Evolutionary conservation across 2,329 filamentous ascomycete species (phyloP).

Genomic region (Sporothrix pseudoabietina): DNA sequence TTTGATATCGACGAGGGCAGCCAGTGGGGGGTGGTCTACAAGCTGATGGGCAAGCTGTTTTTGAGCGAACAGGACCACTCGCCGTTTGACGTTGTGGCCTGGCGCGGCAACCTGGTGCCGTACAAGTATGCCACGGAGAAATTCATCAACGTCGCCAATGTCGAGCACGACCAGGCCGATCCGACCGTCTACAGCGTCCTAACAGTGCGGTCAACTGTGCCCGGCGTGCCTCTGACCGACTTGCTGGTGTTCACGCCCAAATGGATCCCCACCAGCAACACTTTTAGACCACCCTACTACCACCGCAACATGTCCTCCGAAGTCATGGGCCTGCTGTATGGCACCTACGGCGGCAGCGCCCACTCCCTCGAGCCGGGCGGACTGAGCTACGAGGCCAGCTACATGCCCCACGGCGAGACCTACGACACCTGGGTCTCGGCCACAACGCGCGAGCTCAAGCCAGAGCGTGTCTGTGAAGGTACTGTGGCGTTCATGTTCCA

Average conservation of each 20-base stretch:
- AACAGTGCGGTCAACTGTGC: conserved; percentile 52
- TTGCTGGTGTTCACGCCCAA: conserved; percentile 68
- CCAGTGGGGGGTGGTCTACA: conserved; percentile 55
- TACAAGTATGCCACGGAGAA: conserved; percentile 60
- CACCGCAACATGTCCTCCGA: conserved; percentile 62
- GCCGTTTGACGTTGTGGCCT: conserved; percentile 60
- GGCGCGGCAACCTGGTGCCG: conserved; percentile 58
- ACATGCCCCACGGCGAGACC: conserved; percentile 45
- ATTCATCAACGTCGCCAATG: conserved; percentile 54
- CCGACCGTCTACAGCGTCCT: conserved; percentile 67
- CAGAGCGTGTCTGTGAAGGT: conserved; percentile 24
- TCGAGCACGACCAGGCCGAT: conserved; percentile 61
- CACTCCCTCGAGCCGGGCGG: conserved; percentile 39
- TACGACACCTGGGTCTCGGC: conserved; percentile 41
- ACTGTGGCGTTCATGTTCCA: conserved; percentile 34
- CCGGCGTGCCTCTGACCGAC: conserved; percentile 51
- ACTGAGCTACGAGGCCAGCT: conserved; percentile 42
- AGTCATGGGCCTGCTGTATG: conserved; percentile 56
- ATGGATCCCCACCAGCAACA: conserved; percentile 64
- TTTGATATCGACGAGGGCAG: conserved; percentile 56
- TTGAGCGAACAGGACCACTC: conserved; percentile 63
- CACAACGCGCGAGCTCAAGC: conserved; percentile 32
- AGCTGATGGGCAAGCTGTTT: conserved; percentile 64
- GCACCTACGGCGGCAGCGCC: conserved; percentile 40
- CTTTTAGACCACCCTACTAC: conserved; percentile 67